phyloP scores from a whole-genome alignment of 1,284 basidiomycete genomes.

The Cryptococcus floricola region DNA sequence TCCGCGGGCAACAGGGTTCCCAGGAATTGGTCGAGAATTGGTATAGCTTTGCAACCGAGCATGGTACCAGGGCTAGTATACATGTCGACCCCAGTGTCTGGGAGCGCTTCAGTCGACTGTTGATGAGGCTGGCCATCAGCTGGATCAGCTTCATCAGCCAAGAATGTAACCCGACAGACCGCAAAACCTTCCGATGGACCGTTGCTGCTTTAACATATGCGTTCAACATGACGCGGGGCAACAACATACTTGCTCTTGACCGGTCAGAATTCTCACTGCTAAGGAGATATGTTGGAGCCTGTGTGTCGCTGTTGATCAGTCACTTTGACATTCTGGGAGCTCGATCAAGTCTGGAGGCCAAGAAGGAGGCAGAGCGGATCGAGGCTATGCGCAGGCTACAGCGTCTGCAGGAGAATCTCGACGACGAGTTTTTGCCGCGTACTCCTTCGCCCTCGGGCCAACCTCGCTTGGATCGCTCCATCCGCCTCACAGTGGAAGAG shows the following conservation, averaged over 20 bases:
- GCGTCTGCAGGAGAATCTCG: conserved; percentile 53
- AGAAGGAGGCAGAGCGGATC: conserved; percentile 78
- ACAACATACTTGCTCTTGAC: conserved; percentile 84
- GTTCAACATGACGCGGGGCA: conserved; percentile 80
- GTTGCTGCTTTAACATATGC: conserved; percentile 95
- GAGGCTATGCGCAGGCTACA: conserved; percentile 67
- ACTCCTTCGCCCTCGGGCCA: conserved; percentile 30
- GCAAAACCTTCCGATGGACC: conserved; percentile 97
- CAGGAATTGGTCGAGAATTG: conserved; percentile 93
- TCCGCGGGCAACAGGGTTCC: conserved; percentile 60
- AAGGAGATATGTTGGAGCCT: conserved; percentile 86
- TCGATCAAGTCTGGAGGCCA: conserved; percentile 78
- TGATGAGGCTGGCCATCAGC: conserved; percentile 84
- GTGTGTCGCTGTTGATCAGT: conserved; percentile 91
- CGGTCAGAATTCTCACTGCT: conserved; percentile 85
- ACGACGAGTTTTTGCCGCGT: conserved; percentile 49
- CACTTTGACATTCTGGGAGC: conserved; percentile 98
- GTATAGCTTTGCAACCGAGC: conserved; percentile 90
- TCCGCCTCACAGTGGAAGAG: conserved; percentile 70
- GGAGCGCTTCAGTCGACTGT: conserved; percentile 71
- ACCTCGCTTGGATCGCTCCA: conserved; percentile 55
- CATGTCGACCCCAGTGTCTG: conserved; percentile 74
- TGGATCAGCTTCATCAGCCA: conserved; percentile 99
- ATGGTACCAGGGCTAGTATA: conserved; percentile 80
- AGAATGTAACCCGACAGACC: conserved; percentile 92